A percentile compares a stretch with the other conserved stretches of the same genome.
Conservation (phyloP, 129 eudicot genomes). For the Arctium lappa region DNA sequence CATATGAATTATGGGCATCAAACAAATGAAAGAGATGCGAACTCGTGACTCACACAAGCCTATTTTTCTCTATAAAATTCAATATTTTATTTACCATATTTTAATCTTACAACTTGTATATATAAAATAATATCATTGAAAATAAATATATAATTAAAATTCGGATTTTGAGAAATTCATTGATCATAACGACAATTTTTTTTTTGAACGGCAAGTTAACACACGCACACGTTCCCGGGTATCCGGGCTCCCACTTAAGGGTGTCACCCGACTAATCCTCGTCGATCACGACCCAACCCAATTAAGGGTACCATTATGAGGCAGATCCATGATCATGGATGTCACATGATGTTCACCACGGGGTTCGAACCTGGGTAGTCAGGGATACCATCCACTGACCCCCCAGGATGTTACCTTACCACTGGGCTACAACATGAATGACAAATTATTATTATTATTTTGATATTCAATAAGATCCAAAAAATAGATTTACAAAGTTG, state of each 20-base stretch:
- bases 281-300: no score
- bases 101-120: not conserved
- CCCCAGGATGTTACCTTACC: no score
- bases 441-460: not conserved
- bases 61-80: not conserved
- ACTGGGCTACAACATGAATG: no score
- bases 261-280: no score
- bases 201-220: no score
- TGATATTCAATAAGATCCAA: not conserved
- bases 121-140: not conserved
- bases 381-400: no score
- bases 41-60: not conserved
- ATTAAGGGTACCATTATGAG: no score
- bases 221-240: no score
- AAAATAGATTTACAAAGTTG: not conserved
- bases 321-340: no score
- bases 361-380: no score
- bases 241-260: no score
- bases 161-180: not conserved
- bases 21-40: slow-evolving; percentile 13
- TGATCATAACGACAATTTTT: not conserved
- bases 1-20: slow-evolving; percentile 9
- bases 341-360: no score
- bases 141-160: not conserved
- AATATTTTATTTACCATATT: not conserved